phyloP scores from a whole-genome alignment of 352 stramenopile genomes.

The Elongisporangium undulatum region DNA sequence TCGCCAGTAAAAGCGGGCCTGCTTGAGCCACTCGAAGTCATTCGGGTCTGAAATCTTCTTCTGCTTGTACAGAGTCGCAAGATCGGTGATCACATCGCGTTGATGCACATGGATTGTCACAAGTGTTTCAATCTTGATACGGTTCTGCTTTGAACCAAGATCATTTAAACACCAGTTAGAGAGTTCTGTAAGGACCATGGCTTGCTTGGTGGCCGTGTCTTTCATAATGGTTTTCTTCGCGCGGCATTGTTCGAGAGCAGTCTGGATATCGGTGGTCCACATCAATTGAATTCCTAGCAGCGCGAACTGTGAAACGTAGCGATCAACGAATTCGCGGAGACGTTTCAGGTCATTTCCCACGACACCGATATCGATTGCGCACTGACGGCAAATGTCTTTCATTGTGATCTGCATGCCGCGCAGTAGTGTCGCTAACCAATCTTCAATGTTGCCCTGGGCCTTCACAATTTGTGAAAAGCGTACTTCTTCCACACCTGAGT shows the following conservation, averaged over 20 bases:
- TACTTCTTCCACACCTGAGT: constrained; percentile 93
- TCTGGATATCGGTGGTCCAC: constrained; percentile 96
- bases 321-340: constrained; percentile 93
- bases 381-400: constrained; percentile 96
- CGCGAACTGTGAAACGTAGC: constrained; percentile 94
- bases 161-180: constrained; percentile 97
- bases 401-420: constrained; percentile 95
- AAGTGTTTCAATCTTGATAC: constrained; percentile 97
- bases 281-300: constrained; percentile 96
- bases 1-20: constrained; percentile 98
- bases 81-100: constrained; percentile 95
- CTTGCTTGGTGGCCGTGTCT: constrained; percentile 94
- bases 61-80: constrained; percentile 91
- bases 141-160: constrained; percentile 95
- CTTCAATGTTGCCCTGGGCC: constrained; percentile 97
- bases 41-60: constrained; percentile 97
- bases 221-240: constrained; percentile 98
- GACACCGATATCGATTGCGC: constrained; percentile 89
- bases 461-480: constrained; percentile 94
- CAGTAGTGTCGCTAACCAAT: constrained; percentile 96
- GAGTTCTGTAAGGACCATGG: constrained; percentile 92
- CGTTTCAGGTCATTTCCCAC: constrained; percentile 91
- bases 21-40: constrained; percentile 99
- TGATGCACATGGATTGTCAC: constrained; percentile 99
- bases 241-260: constrained; percentile 92